These are phyloP conservation scores for Kregervanrija fluxuum DNA, from an alignment of 805 yeast species.

Conservation along the genomic window DNA sequence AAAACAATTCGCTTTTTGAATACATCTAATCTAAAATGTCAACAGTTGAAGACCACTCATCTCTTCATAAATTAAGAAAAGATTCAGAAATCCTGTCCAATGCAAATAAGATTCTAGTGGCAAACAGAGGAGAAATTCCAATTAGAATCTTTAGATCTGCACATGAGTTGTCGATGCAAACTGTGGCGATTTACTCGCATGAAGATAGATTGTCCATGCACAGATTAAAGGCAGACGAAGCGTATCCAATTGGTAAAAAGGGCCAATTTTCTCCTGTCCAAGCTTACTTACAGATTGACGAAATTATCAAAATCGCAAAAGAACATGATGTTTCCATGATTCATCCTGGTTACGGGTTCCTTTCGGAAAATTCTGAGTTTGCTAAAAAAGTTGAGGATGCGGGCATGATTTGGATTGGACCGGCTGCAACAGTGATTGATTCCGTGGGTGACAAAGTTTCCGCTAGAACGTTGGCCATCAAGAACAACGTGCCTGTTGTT, in stretches of 20 bases:
- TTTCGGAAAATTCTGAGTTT: constrained; percentile 87
- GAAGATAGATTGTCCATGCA: constrained; percentile 95
- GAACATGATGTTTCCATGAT: constrained; percentile 75
- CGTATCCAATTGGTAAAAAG: constrained; percentile 82
- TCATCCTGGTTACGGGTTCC: constrained; percentile 90
- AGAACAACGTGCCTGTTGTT: constrained; percentile 82
- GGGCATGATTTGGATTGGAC: constrained; percentile 96
- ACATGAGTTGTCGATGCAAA: constrained; percentile 93
- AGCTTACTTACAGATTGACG: constrained; percentile 93
- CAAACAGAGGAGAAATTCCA: constrained; percentile 82
- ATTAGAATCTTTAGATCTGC: constrained; percentile 93
- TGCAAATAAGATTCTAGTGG: constrained; percentile 63
- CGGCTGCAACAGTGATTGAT: constrained; percentile 80
- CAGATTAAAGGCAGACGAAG: constrained; percentile 89
- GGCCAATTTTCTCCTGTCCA: constrained; percentile 93
- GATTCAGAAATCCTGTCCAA: constrained; percentile 41
- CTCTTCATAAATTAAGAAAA: constrained; percentile 31
- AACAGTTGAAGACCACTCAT: constrained; percentile 27
- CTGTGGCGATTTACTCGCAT: constrained; percentile 94
- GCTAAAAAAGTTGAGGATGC: constrained; percentile 85
- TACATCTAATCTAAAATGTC: constrained; percentile 16
- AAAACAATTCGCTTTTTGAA: too few relatives aligned
- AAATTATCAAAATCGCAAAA: constrained; percentile 80
- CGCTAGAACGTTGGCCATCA: constrained; percentile 81
- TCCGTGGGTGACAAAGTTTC: constrained; percentile 95